These are phyloP conservation scores for Amanita molliuscula DNA, from an alignment of 768 basidiomycete genomes.

Conservation along the genomic window DNA sequence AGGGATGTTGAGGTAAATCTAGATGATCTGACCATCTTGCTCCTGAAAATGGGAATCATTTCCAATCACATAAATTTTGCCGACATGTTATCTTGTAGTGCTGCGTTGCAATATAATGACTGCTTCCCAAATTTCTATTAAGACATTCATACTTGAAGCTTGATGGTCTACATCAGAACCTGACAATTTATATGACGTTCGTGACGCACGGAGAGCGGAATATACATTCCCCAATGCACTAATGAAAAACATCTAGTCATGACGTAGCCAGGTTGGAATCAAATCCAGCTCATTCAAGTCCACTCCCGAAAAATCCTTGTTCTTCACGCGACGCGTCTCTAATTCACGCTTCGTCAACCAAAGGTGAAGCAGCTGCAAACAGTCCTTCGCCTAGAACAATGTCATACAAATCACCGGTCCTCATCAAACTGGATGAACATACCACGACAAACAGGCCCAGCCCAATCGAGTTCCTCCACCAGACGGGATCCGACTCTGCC, in stretches of 20 bases:
- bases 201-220: too few species aligned
- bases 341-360: slow-evolving; percentile 66
- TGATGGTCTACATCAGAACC: too few species aligned
- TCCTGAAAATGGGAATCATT: too few species aligned
- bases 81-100: too few species aligned
- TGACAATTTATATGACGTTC: too few species aligned
- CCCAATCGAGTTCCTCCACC: slow-evolving; percentile 26
- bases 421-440: slow-evolving; percentile 8
- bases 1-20: too few species aligned
- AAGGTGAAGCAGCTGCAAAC: slow-evolving; percentile 53
- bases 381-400: slow-evolving; percentile 49
- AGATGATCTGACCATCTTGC: too few species aligned
- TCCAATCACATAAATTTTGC: too few species aligned
- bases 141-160: too few species aligned
- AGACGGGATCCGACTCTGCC: slow-evolving; percentile 64
- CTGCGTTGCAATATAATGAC: too few species aligned
- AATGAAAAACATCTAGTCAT: not conserved
- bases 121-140: too few species aligned
- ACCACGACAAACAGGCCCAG: slow-evolving; percentile 5
- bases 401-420: slow-evolving; percentile 28
- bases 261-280: slow-evolving; percentile 20
- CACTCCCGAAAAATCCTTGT: slow-evolving; percentile 63
- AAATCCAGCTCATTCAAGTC: slow-evolving; percentile 59
- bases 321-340: slow-evolving; percentile 58
- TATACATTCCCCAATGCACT: not conserved